Evolutionary conservation across 257 asterid genomes (phyloP).

Genomic region (Fraxinus americana): DNA sequence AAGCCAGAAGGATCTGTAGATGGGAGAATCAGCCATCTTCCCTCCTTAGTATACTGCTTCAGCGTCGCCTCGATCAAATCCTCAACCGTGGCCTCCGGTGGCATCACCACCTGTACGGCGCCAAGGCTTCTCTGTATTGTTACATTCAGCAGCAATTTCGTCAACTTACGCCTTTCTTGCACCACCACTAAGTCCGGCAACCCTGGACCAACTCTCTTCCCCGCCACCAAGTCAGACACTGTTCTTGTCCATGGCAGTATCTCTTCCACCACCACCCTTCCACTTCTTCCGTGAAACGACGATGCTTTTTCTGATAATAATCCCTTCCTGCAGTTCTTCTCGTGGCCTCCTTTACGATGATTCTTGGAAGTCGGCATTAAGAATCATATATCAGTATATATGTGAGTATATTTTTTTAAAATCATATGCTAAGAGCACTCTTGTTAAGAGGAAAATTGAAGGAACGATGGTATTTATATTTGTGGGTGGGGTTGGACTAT

Average conservation of each 20-base stretch:
- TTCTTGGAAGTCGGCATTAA: slow-evolving; percentile 43
- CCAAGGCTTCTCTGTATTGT: slow-evolving; percentile 83
- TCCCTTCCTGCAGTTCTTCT: slow-evolving; percentile 41
- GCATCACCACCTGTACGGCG: slow-evolving; percentile 67
- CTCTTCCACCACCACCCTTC: neutral
- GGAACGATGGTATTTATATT: neutral
- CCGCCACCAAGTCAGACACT: slow-evolving; percentile 38
- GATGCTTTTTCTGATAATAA: slow-evolving; percentile 35
- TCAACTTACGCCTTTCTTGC: slow-evolving; percentile 37
- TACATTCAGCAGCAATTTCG: slow-evolving; percentile 74
- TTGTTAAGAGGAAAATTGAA: neutral
- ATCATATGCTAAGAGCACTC: too few species aligned
- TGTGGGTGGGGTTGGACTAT: too few species aligned
- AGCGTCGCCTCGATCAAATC: slow-evolving; percentile 70
- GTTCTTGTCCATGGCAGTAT: slow-evolving; percentile 42
- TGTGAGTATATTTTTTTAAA: too few species aligned
- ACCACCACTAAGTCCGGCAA: neutral
- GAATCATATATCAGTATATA: neutral
- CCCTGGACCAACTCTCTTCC: neutral
- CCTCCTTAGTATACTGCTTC: slow-evolving; percentile 70
- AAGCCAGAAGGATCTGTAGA: slow-evolving; percentile 43
- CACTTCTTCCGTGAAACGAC: slow-evolving; percentile 41
- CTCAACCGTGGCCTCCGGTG: slow-evolving; percentile 73
- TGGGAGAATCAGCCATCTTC: slow-evolving; percentile 51
- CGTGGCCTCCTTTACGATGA: slow-evolving; percentile 28